Base-by-base conservation (phyloP, 306 rosid genomes). In the Trifolium repens region DNA sequence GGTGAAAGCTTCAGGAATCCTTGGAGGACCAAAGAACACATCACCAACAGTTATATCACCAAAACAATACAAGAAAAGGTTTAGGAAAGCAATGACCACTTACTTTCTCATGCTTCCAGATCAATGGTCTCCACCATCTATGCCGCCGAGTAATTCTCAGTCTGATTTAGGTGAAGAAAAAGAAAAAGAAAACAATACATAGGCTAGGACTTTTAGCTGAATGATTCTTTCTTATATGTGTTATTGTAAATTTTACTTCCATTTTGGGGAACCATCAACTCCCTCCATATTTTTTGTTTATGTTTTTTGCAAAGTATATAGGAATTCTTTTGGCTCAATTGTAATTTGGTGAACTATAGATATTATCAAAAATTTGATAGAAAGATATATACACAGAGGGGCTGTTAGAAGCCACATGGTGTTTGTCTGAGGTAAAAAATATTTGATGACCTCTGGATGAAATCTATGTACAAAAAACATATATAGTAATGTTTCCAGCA, bases 91-190 rank as follows among this genome's bases (percentile, higher is more conserved):
- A 67, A 96, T 92, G 99, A 83, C 97, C 66, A 85, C 97, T 43
- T 96, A 96, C 79, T 96, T 92, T 84, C 91, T 96, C 66, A 96
- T 89, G 97, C 96, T 96, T 80, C 99, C 98, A 39, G 99, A 96
- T 88, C 96, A 92, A 57, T 96, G 98, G 99, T 90, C 96, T 24
- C 84, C 96, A 30, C 85, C 92, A 34, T 69, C 90, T 14, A 62
- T 83, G 13, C 37, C 72, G 73, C 85, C 85, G 47, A 89, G 96
- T 73, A 60, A 76, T 50, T 91, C 96, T 77, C 96, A 81, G 60
- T 76, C 96, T 76, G 99, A 94, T 73, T 68, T 87, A 1, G 73
- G 80, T 60, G 97, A 90, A 68, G 92, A 90, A 35, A 87, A 62
- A 71, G 54, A 14, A 47, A 49, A 19, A 54, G 30, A 90, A 67